Evolutionary conservation across 441 rosid genomes (phyloP).

Genomic region (Brassica hybrid): DNA sequence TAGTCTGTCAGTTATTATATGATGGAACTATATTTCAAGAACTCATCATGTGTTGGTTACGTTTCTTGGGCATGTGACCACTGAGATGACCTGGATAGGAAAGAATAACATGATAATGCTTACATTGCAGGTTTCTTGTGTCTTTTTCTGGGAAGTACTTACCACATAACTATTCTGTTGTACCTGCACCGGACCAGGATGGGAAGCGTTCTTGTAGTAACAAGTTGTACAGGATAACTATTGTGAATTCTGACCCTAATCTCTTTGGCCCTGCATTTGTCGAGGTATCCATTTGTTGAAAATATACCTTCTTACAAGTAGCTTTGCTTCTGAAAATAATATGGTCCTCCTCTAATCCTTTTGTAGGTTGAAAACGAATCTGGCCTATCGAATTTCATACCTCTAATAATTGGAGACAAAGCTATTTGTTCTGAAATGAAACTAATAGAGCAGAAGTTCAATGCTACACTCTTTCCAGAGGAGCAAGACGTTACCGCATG

Average conservation of each 20-base stretch:
- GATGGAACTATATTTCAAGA: slow-evolving; percentile 21
- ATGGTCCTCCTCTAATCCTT: slow-evolving; percentile 20
- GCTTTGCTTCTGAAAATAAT: slow-evolving; percentile 17
- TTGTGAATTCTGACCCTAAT: slow-evolving; percentile 62
- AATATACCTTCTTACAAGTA: slow-evolving; percentile 3
- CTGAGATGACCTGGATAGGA: slow-evolving; percentile 6
- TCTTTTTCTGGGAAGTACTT: slow-evolving; percentile 93
- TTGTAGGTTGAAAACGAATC: slow-evolving; percentile 88
- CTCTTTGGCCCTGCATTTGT: slow-evolving; percentile 93
- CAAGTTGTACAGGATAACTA: slow-evolving; percentile 66
- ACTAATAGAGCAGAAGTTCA: slow-evolving; percentile 61
- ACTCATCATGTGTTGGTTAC: slow-evolving; percentile 6
- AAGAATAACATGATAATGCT: slow-evolving; percentile 29
- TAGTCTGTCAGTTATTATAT: slow-evolving; percentile 14
- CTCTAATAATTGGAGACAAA: slow-evolving; percentile 73
- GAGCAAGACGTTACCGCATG: slow-evolving; percentile 41
- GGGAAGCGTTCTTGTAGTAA: slow-evolving; percentile 54
- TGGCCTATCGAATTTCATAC: slow-evolving; percentile 92
- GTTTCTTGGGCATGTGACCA: slow-evolving; percentile 17
- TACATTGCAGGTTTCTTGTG: slow-evolving; percentile 77
- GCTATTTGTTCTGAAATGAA: slow-evolving; percentile 80
- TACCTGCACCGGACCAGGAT: slow-evolving; percentile 50
- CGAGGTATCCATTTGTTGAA: slow-evolving; percentile 56
- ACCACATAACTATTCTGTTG: slow-evolving; percentile 56
- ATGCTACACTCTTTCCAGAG: slow-evolving; percentile 44